Base-by-base conservation (phyloP, 176 grass and related monocot species). In the Oryza glaberrima region DNA sequence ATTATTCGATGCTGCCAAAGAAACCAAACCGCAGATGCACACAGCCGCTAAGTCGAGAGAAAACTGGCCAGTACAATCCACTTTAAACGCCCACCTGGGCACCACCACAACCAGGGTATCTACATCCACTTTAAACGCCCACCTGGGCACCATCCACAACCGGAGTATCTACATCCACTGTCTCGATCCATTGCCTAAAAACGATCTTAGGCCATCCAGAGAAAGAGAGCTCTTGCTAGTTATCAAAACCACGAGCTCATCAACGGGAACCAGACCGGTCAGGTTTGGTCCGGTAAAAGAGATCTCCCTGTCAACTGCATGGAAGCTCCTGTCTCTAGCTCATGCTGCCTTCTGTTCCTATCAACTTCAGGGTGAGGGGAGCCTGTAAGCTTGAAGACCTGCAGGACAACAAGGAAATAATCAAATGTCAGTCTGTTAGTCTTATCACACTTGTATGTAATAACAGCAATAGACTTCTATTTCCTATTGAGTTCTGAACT, bases 91-190 rank as follows among this genome's bases (percentile, higher is more conserved):
- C 84, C 45, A 46, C 36, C 3, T 51, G 17, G 28, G 44, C 58
- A 12, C 48, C 38, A 75, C 69, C 49, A 72, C 49, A 72, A 65
- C 77, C 48, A 34, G 48, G 68, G 64, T 81, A 90, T 69, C 56
- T 51, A 72, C 72, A 52, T 26, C 70, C 67, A 32, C 17, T 52
- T 70, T 73, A 64, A 47, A 66, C 88, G 65, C 69, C 84, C 44
- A 44, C 25, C 5, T 48, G 16, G 26, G 41, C 54, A 11, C 47
- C 36, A 74, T 74, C 38, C 41, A 10, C 45, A 70, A 47, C 76
- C 36, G 34, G 48, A 79, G 64, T 81, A 90, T 69, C 58, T 45
- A 72, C 88, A 86, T 75, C 58, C 58, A 65, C 88, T 74, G 58
- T 41, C 69, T 74, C 26, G 11, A 69, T 69, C 30, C 76, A 45